Base-by-base conservation (phyloP, 2,329 filamentous ascomycete genomes). In the Ustulina deusta region DNA sequence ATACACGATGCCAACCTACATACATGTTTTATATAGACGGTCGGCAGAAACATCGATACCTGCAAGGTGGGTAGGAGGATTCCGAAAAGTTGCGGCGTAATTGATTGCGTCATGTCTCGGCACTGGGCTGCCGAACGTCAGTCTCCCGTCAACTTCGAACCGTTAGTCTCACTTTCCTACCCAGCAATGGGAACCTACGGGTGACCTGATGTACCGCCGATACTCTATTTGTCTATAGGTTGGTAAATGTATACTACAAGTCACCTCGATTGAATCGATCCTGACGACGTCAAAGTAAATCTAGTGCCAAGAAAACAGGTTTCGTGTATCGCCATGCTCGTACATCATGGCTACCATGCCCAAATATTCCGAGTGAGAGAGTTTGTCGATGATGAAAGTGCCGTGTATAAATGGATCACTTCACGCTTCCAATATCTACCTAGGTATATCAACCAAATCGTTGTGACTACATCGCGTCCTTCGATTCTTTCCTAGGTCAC, bases 71-170 rank as follows among this genome's bases (percentile, higher is more conserved):
- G 32, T 49, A 29, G 9, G 49, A n/a, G 20, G 25, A 7, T 29
- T 22, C 15, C 38, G 11, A 25, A 36, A 46, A 52, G 52, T 46
- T 20, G 29, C 36, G 27, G 34, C 42, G 34, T 44, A 42, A 42
- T 58, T 32, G 51, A 54, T 63, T 63, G 59, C 63, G 63, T 66
- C 63, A 66, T 66, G 44, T n/a, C 44, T 54, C 63, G 63, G 63
- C 58, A 32, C 7, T 6, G n/a, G 27, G 27, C 36, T 66, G 57
- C 57, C 63, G 57, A 15, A 27, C 29, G 22, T 32, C 27, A 40
- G 27, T 11, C 40, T 59, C 20, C 10, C 25, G 17, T 48, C 22
- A 25, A 44, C 11, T 27, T 20, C 36, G 20, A 11, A 61, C 22
- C 29, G 40, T 59, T 32, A n/a, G 52, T 32, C 20, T 27, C 6